Evolutionary conservation across 2,329 filamentous ascomycete genomes (phyloP).

Genomic region (Ceratocystis papillata): DNA sequence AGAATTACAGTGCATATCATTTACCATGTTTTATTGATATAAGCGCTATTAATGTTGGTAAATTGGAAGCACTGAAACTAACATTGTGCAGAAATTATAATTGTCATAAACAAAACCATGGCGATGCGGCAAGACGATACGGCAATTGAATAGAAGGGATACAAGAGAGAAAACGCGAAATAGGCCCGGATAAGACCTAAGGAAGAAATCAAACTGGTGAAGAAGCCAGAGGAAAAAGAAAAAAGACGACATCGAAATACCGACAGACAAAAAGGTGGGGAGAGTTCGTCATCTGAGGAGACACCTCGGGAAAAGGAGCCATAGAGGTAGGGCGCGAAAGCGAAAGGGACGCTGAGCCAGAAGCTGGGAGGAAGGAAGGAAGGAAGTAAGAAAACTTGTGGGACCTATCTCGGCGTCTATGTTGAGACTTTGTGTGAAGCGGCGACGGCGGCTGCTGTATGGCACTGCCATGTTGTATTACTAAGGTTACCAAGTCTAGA

Average conservation of each 20-base stretch:
- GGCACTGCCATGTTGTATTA: not conserved
- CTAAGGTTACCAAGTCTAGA: not conserved
- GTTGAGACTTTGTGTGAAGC: not conserved
- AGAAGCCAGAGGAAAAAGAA: not conserved
- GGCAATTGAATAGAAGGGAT: not conserved
- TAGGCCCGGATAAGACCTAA: not conserved
- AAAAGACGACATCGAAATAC: not conserved
- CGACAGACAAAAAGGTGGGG: not conserved
- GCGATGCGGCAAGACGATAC: not conserved
- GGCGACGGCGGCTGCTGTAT: not conserved
- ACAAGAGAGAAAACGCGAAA: not conserved
- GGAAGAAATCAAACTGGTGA: not conserved
- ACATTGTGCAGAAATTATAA: not conserved
- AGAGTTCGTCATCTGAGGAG: not conserved
- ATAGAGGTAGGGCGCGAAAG: not conserved
- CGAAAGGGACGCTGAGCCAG: no score
- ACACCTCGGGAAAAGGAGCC: not conserved
- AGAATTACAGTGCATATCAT: not conserved
- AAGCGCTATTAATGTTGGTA: not conserved
- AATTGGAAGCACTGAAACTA: not conserved
- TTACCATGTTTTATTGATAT: not conserved
- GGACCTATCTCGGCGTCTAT: slow-evolving; percentile 4
- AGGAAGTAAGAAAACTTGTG: not conserved
- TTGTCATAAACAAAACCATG: not conserved
- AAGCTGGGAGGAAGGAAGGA: not conserved